Evolutionary conservation across 1,139 yeast species (phyloP).

Genomic region (Candida tropicalis): DNA sequence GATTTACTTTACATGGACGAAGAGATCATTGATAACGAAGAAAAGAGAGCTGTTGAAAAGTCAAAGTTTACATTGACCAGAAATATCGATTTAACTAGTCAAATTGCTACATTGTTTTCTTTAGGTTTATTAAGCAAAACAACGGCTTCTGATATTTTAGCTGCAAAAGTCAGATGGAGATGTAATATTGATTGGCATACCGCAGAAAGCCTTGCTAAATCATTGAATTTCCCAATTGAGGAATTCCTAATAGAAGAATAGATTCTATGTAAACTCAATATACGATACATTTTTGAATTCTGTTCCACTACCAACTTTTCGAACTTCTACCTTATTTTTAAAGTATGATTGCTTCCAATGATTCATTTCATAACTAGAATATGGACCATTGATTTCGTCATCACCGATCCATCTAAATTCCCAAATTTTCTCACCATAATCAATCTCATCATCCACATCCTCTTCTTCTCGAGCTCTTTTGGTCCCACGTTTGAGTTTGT

Average conservation of each 20-base stretch:
- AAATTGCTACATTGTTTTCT: constrained; percentile 61
- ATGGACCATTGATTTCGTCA: constrained; percentile 61
- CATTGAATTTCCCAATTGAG: constrained; percentile 55
- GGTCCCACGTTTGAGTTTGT: constrained; percentile 20
- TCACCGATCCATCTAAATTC: constrained; percentile 61
- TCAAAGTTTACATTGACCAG: constrained; percentile 37
- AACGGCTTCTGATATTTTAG: constrained; percentile 57
- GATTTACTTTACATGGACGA: constrained; percentile 30
- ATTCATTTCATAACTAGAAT: constrained; percentile 53
- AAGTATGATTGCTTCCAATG: constrained; percentile 65
- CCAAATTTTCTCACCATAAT: constrained; percentile 49
- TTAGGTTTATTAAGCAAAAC: constrained; percentile 56
- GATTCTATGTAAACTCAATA: constrained; percentile 21
- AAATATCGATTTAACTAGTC: constrained; percentile 54
- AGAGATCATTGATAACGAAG: constrained; percentile 28
- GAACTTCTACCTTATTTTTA: constrained; percentile 48
- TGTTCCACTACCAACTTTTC: constrained; percentile 35
- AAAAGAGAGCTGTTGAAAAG: constrained; percentile 37
- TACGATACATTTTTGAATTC: constrained; percentile 30
- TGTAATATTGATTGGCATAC: constrained; percentile 59
- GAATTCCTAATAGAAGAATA: constrained; percentile 44
- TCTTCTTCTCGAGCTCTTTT: constrained; percentile 22
- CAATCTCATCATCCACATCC: constrained; percentile 13
- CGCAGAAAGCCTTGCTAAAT: constrained; percentile 52
- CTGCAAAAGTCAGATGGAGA: constrained; percentile 66